A percentile compares a stretch with the other conserved stretches of the same genome.
Evolutionary conservation across 106 monocot species (phyloP).

Genomic region (Amphibolis antarctica): DNA sequence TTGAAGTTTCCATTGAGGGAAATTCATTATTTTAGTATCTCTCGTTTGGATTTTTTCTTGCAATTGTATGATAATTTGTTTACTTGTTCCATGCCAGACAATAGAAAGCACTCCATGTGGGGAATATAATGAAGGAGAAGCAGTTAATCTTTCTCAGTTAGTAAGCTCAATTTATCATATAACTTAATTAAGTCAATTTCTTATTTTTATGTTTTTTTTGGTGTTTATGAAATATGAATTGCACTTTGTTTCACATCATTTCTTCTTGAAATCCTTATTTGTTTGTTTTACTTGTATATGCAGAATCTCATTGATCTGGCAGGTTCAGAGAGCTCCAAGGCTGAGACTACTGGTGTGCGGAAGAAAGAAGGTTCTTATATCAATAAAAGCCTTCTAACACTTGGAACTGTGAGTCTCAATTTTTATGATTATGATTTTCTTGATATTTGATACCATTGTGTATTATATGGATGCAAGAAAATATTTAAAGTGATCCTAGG

Average conservation of each 20-base stretch:
- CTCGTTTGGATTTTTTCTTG: neutral
- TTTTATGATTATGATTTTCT: neutral
- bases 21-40: too few species aligned
- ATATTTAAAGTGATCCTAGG: too few species aligned
- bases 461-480: too few species aligned
- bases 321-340: conserved; percentile 96
- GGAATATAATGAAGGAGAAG: conserved; percentile 61
- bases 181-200: neutral
- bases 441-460: too few species aligned
- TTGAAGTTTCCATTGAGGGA: too few species aligned
- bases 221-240: neutral
- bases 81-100: conserved; percentile 36
- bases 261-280: conserved; percentile 6
- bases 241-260: neutral
- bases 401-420: conserved; percentile 61
- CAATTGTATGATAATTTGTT: neutral
- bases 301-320: conserved; percentile 99
- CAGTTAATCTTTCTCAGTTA: conserved; percentile 81
- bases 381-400: conserved; percentile 88
- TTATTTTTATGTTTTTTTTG: neutral
- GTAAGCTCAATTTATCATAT: conserved; percentile 20
- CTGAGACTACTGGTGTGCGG: conserved; percentile 85
- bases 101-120: conserved; percentile 90
- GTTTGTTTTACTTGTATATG: conserved; percentile 39
- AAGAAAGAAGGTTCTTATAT: conserved; percentile 90